Base-by-base conservation (phyloP, 73 alveolate species). In the Tetrahymena borealis region DNA sequence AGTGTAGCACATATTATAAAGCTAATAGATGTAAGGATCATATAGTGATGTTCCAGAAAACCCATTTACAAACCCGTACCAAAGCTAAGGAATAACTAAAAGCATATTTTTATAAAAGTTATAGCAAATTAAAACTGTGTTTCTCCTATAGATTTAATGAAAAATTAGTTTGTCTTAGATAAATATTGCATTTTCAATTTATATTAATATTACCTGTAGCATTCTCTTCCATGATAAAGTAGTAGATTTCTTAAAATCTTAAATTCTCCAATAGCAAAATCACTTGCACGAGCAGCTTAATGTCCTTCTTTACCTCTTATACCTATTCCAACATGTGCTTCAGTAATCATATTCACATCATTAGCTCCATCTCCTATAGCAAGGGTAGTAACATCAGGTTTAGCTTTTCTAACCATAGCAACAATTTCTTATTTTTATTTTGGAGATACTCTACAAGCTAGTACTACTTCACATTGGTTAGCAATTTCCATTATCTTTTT, bases 281-380 rank as follows among this genome's bases (percentile, higher is more conserved):
- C 99, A 40, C 98, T 91, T 33, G 99, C 98, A 42, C 98, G 95
- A 41, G 98, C 99, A 39, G 99, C 99, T 78, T 98, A 97, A 13
- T 97, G 90, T 7, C 99, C 99, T 94, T 98, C 99, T 60, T 92
- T 94, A 11, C 99, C 99, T 93, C 97, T 96, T 31, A 98, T 95
- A 18, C 99, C 99, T 11, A 98, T 92, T 38, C 99, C 99, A 24
- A 98, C 98, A 94, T 98, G 98, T 3, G 99, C 99, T 20, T 95
- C 98, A 39, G 97, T 96, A 79, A 98, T 98, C 99, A 98, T 98
- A 93, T 96, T 98, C 13, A 98, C 99, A 94, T 98, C 99, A 93
- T 98, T 98, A 31, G 99, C 99, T n/a, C 99, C 99, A 90, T 98
- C 99, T 5, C 99, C 99, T 35, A 98, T 98, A 8, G 99, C 98